Conservation (phyloP, 108 stramenopile species). For the Fragilariopsis cylindrus region DNA sequence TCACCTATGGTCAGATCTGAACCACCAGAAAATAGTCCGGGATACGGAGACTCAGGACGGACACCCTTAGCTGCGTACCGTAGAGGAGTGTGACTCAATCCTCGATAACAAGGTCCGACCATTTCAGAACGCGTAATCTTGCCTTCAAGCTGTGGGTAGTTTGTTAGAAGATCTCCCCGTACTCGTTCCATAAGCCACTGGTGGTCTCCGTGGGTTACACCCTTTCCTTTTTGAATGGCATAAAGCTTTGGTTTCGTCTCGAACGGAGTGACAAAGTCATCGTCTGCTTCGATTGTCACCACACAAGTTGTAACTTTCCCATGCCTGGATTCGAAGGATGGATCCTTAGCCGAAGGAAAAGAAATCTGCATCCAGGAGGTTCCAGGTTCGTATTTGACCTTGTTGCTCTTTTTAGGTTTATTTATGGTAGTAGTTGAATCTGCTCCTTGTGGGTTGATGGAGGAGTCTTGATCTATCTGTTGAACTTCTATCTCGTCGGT, state of each 20-base stretch:
- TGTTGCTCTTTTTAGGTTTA: conserved; percentile 36
- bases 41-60: conserved; percentile 74
- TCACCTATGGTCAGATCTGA: conserved; percentile 82
- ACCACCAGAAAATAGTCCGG: conserved; percentile 77
- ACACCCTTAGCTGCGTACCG: conserved; percentile 87
- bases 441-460: neutral
- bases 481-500: conserved; percentile 31
- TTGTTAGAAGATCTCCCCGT: conserved; percentile 31
- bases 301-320: conserved; percentile 80
- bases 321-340: conserved; percentile 72
- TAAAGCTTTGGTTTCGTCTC: conserved; percentile 86
- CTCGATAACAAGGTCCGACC: conserved; percentile 57
- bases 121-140: conserved; percentile 50
- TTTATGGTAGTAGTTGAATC: conserved; percentile 12
- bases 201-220: conserved; percentile 31
- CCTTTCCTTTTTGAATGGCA: conserved; percentile 45
- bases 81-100: conserved; percentile 78
- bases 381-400: conserved; percentile 67
- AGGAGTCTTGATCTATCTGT: conserved; percentile 17
- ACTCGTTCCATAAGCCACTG: conserved; percentile 67
- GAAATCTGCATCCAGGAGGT: conserved; percentile 84
- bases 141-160: conserved; percentile 80
- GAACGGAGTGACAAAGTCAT: conserved; percentile 82
- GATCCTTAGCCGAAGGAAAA: conserved; percentile 92
- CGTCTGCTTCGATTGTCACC: conserved; percentile 89